Evolutionary conservation across 768 basidiomycete genomes (phyloP), one percentile per base, ranked within the genome.

Genomic region (Gymnopilus junonius): DNA sequence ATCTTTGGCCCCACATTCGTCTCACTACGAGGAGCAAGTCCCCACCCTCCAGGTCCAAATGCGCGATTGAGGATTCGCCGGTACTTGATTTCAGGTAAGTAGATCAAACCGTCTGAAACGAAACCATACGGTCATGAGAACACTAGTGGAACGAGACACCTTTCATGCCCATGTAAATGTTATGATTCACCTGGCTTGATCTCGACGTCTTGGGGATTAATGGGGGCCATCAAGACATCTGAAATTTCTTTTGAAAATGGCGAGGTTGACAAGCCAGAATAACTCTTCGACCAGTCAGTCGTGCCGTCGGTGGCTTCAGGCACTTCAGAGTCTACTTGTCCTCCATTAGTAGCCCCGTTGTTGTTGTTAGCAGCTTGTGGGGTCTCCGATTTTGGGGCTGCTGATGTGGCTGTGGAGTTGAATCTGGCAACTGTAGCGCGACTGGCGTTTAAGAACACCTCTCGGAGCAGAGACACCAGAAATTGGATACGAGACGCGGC

Each of bases 11-110:
- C 87, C 8, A 98, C 93, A 67, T 95, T 92, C 6, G 94, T 95
- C 76, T 97, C 94, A 46, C 92, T 89, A 14, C 97, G 85, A 1
- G 97, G 97, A 12, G 96, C 97, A 46, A 98, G 85, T 11, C 97
- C 97, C 97, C 97, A 98, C 5, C 90, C 95, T 7, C 97, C 97
- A 20, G 97, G 97, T 11, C 97, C 95, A 70, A 99, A 98, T 0
- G 97, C 95, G 68, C 84, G 88, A 80, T 98, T 98, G 50, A 98
- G 77, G 34, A 94, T 88, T 23, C 97, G 86, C 17, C 97, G 86
- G 71, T 98, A 99, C 73, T 97, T 97, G 70, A 98, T 99, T 76
- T 98, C 97, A 20, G 97, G 97, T 7, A 99, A 87, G 76, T 98
- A 99, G 11, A 97, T 78, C 42, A 99, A 82, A 4, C 97, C 97